Conservation (phyloP, 2,329 filamentous ascomycete species). For the Ambrosiella xylebori region DNA sequence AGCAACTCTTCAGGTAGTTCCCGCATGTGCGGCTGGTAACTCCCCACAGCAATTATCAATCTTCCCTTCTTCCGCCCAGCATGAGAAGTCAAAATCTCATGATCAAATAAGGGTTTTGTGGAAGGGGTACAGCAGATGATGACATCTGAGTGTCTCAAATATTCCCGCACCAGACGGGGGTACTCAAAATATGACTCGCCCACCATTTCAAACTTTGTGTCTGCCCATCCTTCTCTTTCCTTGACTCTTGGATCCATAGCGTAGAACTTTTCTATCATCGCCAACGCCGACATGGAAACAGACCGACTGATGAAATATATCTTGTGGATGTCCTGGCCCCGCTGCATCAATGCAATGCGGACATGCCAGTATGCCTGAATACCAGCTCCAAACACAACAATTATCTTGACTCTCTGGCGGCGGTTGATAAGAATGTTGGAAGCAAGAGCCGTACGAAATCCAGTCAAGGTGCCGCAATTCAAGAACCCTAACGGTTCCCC, state of each 20-base stretch:
- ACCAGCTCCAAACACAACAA: conserved; percentile 76
- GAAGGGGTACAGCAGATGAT: conserved; percentile 83
- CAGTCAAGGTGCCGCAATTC: conserved; percentile 58
- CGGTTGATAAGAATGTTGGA: conserved; percentile 48
- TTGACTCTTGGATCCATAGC: conserved; percentile 27
- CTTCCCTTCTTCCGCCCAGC: conserved; percentile 54
- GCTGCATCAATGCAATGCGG: conserved; percentile 62
- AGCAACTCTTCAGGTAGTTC: conserved; percentile 69
- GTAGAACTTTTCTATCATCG: conserved; percentile 32
- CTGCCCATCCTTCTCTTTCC: conserved; percentile 41
- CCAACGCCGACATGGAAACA: conserved; percentile 40
- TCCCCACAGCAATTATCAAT: conserved; percentile 56
- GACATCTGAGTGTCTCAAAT: conserved; percentile 56
- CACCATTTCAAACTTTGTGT: conserved; percentile 49
- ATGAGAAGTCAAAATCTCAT: conserved; percentile 49
- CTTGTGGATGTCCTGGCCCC: conserved; percentile 51
- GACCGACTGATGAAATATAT: conserved; percentile 70
- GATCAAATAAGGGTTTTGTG: conserved; percentile 57
- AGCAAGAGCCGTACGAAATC: conserved; percentile 61
- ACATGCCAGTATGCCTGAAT: conserved; percentile 93
- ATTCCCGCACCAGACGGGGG: conserved; percentile 47
- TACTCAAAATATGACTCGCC: conserved; percentile 57
- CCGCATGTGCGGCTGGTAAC: conserved; percentile 54
- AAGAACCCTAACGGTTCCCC: conserved; percentile 51
- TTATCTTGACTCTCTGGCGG: conserved; percentile 52